Evolutionary conservation across 345 rosid genomes (phyloP).

Genomic region (Nephelium lappaceum): DNA sequence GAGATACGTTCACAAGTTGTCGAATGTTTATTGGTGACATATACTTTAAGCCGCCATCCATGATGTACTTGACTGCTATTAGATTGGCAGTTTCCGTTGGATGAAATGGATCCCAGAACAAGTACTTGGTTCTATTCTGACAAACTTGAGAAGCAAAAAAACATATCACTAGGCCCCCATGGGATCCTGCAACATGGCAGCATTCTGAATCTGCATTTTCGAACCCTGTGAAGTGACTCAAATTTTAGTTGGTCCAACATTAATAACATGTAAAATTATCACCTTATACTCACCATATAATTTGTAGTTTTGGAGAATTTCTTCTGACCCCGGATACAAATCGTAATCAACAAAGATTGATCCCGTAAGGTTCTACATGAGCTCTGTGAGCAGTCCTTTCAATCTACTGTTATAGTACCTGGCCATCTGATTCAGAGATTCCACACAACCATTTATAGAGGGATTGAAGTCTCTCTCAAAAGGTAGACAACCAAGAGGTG

Average conservation of each 20-base stretch:
- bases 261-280: background rate
- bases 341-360: conserved; percentile 14
- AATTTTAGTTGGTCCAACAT: background rate
- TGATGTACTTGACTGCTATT: conserved; percentile 32
- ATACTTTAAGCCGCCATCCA: conserved; percentile 41
- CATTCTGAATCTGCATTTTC: conserved; percentile 35
- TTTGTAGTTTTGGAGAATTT: conserved; percentile 11
- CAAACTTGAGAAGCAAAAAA: conserved; percentile 30
- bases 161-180: background rate
- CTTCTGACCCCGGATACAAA: background rate
- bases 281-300: conserved; percentile 16
- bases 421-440: background rate
- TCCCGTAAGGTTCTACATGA: conserved; percentile 1
- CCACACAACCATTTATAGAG: background rate
- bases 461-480: background rate
- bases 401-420: conserved; percentile 14
- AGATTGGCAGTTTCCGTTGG: conserved; percentile 38
- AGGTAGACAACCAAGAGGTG: conserved; percentile 19
- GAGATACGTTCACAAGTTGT: conserved; percentile 28
- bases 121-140: conserved; percentile 34
- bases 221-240: conserved; percentile 30
- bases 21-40: conserved; percentile 47
- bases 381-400: conserved; percentile 13
- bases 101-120: conserved; percentile 53
- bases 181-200: conserved; percentile 36